Base-by-base conservation (phyloP, 1,139 yeast species). In the Kodamaea ohmeri region DNA sequence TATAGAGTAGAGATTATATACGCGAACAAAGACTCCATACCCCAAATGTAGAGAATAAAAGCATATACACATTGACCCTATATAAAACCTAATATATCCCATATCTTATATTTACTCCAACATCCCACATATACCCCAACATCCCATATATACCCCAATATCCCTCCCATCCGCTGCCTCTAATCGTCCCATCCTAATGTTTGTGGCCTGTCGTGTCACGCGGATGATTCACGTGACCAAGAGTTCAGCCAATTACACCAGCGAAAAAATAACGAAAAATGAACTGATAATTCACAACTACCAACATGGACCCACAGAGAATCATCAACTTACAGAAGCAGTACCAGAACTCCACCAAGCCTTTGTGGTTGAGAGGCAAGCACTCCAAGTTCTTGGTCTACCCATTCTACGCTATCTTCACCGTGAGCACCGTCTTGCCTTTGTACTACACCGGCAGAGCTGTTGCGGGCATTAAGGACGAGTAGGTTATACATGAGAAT, bases 361-460 rank as follows among this genome's bases (percentile, higher is more conserved):
- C 82, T 57, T 74, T 84, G 62, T 83, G 87, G 88, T 70, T 80
- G 73, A 80, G 83, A 75, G 75, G 75, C 34, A 62, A 71, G 50
- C 81, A 90, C 69, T 80, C 96, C 52, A 87, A 86, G 71, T 69
- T 77, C 58, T 69, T 83, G 63, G 77, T 89, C 53, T 86, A 84
- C 70, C 97, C 97, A 63, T 90, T 83, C 79, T 86, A 80, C 74
- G 94, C 89, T 51, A 72, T 86, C 51, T 85, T 89, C 71, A 73
- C 90, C 47, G 73, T 83, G 47, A 72, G 89, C 52, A 76, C 88
- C 42, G 75, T 76, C 49, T 76, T 78, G 49, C 86, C 95, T 53
- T 68, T 83, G 51, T 78, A 65, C 71, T 87, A 83, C 76, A 64
- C 84, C 39, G 92, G 84, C 53, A 83, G 94, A 73, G 95, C 95